Conservation (phyloP, 345 rosid genomes). For the Erodium maritimum region DNA sequence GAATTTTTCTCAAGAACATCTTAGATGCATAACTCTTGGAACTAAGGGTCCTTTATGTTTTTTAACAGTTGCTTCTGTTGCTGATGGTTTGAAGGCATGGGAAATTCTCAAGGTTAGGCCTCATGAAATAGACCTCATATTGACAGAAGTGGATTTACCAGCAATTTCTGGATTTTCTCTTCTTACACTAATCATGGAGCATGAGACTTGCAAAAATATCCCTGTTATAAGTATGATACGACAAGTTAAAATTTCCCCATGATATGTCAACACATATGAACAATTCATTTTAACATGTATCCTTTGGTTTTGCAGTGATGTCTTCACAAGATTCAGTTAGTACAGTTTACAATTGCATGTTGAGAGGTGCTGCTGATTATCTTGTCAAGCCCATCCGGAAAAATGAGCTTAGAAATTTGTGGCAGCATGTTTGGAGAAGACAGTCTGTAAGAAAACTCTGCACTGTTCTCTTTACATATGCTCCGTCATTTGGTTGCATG, state of each 20-base stretch:
- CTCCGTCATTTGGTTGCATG: conserved; percentile 2
- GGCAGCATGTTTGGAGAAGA: conserved; percentile 99
- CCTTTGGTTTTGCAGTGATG: conserved; percentile 65
- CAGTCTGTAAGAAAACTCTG: conserved; percentile 45
- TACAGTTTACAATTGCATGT: conserved; percentile 85
- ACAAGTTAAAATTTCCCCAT: conserved; percentile 1
- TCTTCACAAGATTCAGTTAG: conserved; percentile 70
- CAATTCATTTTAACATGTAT: conserved; percentile 2
- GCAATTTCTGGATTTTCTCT: conserved; percentile 81
- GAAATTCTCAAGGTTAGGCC: conserved; percentile 64
- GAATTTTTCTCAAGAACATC: neutral
- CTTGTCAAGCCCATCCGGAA: conserved; percentile 94
- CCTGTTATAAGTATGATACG: conserved; percentile 78
- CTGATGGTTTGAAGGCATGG: conserved; percentile 98
- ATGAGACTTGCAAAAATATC: conserved; percentile 72
- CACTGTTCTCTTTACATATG: neutral
- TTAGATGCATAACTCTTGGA: neutral
- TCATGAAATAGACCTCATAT: conserved; percentile 51
- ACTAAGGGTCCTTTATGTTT: conserved; percentile 9
- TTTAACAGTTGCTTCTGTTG: conserved; percentile 55
- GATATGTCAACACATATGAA: no score
- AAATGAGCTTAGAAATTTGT: conserved; percentile 80
- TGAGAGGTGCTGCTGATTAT: conserved; percentile 89
- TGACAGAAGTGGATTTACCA: conserved; percentile 89
- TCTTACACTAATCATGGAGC: conserved; percentile 80